Evolutionary conservation across 2,329 filamentous ascomycete species (phyloP), one percentile per base, ranked within the genome.

Genomic region (Epichloe gansuensis): DNA sequence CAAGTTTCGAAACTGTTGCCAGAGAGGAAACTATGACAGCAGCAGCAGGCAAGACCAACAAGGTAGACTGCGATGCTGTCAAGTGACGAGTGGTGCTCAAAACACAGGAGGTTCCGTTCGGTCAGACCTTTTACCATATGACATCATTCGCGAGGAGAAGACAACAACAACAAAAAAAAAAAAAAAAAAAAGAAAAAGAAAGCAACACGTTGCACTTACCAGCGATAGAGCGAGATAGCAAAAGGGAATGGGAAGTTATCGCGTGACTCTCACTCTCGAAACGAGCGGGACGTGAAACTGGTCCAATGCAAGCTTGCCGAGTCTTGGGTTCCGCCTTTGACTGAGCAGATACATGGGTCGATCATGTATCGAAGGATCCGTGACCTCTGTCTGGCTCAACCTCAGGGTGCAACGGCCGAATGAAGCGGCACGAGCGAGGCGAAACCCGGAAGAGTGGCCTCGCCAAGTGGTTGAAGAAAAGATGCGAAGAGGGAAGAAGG

Each of bases 121-220:
- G 74, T 82, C 77, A 71, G 78, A 78, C 79, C 79, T 82, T 82
- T 82, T 82, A 82, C 79, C 79, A 79, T 67, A 56, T 51, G 63
- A 74, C 77, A 81, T 82, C 79, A 77, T 73, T 62, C 60, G 63
- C 65, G 47, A 55, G 34, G 44, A 52, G 15, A 23, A 38, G 11
- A 47, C 28, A n/a, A n/a, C n/a, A n/a, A n/a, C n/a, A n/a, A n/a
- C n/a, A n/a, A n/a, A n/a, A n/a, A 38, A 39, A n/a, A 15, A 48
- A 3, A 17, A 35, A 15, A 41, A 4, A 13, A 28, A 38, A 42
- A 17, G 31, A 15, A 41, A 5, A n/a, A 28, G 35, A 42, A 44
- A 37, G 34, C 12, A n/a, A 21, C 23, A 23, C 11, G 21, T 3
- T 5, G 28, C n/a, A 23, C 50, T 51, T 34, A 51, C 50, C 25